These are phyloP conservation scores for Cryphonectria naterciae DNA, from an alignment of 2,329 filamentous ascomycete species.

Conservation along the genomic window DNA sequence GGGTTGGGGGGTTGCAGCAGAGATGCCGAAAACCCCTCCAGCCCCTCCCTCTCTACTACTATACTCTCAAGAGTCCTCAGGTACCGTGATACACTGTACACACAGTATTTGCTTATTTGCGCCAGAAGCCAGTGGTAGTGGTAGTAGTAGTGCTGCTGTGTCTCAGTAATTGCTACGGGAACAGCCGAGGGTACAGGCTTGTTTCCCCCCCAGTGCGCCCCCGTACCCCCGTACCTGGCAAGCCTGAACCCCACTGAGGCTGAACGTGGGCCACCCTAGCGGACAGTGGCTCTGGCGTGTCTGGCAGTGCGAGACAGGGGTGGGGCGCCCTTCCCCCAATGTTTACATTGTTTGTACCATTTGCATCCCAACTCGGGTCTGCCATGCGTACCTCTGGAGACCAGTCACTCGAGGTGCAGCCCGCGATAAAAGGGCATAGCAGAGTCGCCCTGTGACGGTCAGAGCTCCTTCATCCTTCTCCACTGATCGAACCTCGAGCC, in stretches of 20 bases:
- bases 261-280: constrained; percentile 3
- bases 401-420: neutral
- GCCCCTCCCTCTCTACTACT: neutral
- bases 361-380: neutral
- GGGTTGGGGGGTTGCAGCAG: neutral
- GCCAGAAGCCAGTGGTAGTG: neutral
- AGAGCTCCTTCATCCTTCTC: neutral
- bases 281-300: neutral
- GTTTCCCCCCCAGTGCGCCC: neutral
- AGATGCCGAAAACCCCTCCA: neutral
- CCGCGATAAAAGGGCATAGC: neutral
- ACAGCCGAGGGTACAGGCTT: constrained; percentile 8
- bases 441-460: neutral
- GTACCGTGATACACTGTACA: neutral
- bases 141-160: neutral
- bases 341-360: constrained; percentile 12
- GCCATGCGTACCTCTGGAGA: neutral
- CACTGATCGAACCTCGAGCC: neutral
- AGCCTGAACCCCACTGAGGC: constrained; percentile 10
- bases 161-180: constrained; percentile 7
- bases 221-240: neutral
- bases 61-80: too few relatives aligned
- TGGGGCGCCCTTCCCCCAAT: constrained; percentile 1
- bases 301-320: constrained; percentile 6
- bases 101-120: neutral